Evolutionary conservation across 257 asterid genomes (phyloP).

Genomic region (Henckelia pumila): DNA sequence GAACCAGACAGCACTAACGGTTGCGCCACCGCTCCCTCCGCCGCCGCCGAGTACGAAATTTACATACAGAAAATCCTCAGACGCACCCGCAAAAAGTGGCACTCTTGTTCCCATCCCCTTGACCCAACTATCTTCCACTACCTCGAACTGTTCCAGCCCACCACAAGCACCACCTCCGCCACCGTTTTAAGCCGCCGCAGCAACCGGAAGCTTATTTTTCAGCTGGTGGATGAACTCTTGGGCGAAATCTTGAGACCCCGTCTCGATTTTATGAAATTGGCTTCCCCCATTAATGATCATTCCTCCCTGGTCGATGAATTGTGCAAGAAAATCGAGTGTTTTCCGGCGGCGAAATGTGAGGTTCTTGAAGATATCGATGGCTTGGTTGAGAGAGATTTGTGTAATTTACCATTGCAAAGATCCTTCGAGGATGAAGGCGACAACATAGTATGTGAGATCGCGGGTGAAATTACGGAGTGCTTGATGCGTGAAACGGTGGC

Average conservation of each 20-base stretch:
- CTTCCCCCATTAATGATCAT: neutral
- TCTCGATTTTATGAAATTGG: slow-evolving; percentile 21
- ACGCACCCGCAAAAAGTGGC: slow-evolving; percentile 59
- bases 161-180: slow-evolving; percentile 22
- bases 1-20: slow-evolving; percentile 33
- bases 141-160: slow-evolving; percentile 63
- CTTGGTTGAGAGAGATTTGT: slow-evolving; percentile 46
- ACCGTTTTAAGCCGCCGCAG: slow-evolving; percentile 35
- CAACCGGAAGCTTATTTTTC: slow-evolving; percentile 70
- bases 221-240: slow-evolving; percentile 62
- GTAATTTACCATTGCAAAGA: slow-evolving; percentile 8
- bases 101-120: slow-evolving; percentile 58
- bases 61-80: slow-evolving; percentile 63
- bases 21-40: slow-evolving; percentile 29
- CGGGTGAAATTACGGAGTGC: slow-evolving; percentile 52
- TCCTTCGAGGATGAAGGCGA: slow-evolving; percentile 46
- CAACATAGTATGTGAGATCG: slow-evolving; percentile 51
- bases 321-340: slow-evolving; percentile 41
- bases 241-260: slow-evolving; percentile 41
- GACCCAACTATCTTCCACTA: slow-evolving; percentile 78
- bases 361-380: slow-evolving; percentile 73
- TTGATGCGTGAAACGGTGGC: slow-evolving; percentile 58
- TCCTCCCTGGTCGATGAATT: slow-evolving; percentile 31
- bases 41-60: slow-evolving; percentile 31
- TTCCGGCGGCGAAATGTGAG: slow-evolving; percentile 55